These are phyloP conservation scores for Diplodia scrobiculata DNA, from an alignment of 2,329 filamentous ascomycete genomes.

Conservation along the genomic window DNA sequence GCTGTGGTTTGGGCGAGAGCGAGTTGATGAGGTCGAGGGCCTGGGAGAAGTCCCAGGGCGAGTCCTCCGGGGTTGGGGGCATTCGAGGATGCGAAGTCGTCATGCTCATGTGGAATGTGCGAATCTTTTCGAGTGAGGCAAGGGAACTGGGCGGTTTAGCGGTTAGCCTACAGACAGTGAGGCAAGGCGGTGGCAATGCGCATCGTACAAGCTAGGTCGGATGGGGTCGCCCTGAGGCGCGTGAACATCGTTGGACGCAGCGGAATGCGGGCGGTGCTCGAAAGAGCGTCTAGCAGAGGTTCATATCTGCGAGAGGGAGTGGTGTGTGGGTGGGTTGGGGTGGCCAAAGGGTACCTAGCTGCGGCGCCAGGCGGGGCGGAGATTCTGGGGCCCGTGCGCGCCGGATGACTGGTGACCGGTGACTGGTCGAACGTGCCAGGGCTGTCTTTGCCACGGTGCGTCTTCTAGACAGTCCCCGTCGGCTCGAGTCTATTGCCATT, in stretches of 20 bases:
- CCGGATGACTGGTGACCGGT: background rate
- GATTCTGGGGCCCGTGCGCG: background rate
- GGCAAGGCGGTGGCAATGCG: constrained; percentile 13
- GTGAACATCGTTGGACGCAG: constrained; percentile 13
- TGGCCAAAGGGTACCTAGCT: background rate
- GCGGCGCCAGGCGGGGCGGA: background rate
- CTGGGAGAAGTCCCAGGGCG: constrained; percentile 52
- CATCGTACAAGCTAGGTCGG: constrained; percentile 18
- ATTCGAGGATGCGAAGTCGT: constrained; percentile 34
- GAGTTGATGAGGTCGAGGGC: constrained; percentile 48
- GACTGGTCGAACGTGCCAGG: background rate
- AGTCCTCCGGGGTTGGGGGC: constrained; percentile 42
- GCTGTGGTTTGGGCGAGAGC: constrained; percentile 29
- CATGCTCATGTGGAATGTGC: background rate
- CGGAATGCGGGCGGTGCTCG: background rate
- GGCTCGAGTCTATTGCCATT: too few species aligned
- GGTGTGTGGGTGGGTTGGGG: constrained; percentile 1
- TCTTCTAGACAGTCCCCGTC: background rate
- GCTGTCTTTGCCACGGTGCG: constrained; percentile 9
- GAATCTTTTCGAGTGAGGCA: constrained; percentile 1
- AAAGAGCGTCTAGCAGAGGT: constrained; percentile 4
- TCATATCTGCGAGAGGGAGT: constrained; percentile 3
- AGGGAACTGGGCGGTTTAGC: constrained; percentile 11
- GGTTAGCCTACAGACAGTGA: constrained; percentile 3
- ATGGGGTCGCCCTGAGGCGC: background rate